phyloP scores from a whole-genome alignment of 306 rosid species.

The Cucumis sativus region Cucumber_9930_V3 NC_026660.2:15304001-15304500 shows the following conservation, averaged over 20 bases:
- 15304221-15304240: constrained; percentile 77
- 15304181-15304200: constrained; percentile 36
- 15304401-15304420: background rate
- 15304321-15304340: background rate
- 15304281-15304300: background rate
- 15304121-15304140: constrained; percentile 90
- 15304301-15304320: background rate
- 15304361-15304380: background rate
- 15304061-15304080: background rate
- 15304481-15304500: background rate
- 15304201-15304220: constrained; percentile 83
- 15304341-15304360: background rate
- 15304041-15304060: background rate
- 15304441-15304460: background rate
- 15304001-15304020: too few relatives aligned
- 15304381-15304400: too few relatives aligned
- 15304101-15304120: constrained; percentile 33
- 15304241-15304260: constrained; percentile 97
- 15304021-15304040: too few relatives aligned
- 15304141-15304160: constrained; percentile 83
- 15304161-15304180: constrained; percentile 74
- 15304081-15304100: background rate
- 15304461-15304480: background rate
- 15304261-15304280: constrained; percentile 44
- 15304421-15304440: background rate